Conservation (phyloP, 768 basidiomycete genomes). For the Lactifluus echinatus region DNA sequence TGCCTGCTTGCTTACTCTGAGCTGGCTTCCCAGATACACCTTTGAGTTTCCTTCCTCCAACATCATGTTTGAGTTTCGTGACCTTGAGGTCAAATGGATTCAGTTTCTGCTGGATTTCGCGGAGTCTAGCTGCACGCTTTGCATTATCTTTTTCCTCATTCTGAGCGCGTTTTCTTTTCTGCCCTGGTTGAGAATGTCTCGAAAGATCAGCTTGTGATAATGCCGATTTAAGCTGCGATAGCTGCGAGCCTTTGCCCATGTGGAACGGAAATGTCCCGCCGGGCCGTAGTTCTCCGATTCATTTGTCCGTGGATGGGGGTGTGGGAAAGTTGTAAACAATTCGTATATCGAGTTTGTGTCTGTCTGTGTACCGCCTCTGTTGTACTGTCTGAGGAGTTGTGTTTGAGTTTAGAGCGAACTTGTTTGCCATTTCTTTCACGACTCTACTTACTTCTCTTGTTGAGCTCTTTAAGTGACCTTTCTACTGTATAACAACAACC, state of each 20-base stretch:
- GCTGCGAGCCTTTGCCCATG: slow-evolving; percentile 83
- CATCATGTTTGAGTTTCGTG: slow-evolving; percentile 87
- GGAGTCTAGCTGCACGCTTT: slow-evolving; percentile 69
- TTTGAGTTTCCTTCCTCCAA: slow-evolving; percentile 80
- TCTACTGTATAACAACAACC: not conserved
- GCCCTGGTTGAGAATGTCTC: slow-evolving; percentile 43
- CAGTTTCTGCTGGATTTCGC: slow-evolving; percentile 74
- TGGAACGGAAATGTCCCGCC: not conserved
- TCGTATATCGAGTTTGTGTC: not conserved
- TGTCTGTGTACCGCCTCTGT: not conserved
- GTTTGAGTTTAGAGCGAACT: not conserved
- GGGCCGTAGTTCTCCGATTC: not conserved
- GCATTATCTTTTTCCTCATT: slow-evolving; percentile 71
- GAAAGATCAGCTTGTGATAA: slow-evolving; percentile 73
- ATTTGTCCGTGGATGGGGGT: not conserved
- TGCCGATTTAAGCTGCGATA: slow-evolving; percentile 83
- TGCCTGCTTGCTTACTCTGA: slow-evolving; percentile 80
- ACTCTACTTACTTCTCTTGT: not conserved
- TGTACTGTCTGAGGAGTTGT: not conserved
- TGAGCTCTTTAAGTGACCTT: not conserved
- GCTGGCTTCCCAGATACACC: slow-evolving; percentile 79
- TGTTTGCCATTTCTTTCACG: not conserved
- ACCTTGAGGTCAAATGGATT: slow-evolving; percentile 95
- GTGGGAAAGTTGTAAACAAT: not conserved
- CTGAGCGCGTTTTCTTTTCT: slow-evolving; percentile 60